A percentile compares a stretch with the other conserved stretches of the same genome.
Evolutionary conservation across 2,329 filamentous ascomycete species (phyloP).

Genomic region (Sporothrix pallida): DNA sequence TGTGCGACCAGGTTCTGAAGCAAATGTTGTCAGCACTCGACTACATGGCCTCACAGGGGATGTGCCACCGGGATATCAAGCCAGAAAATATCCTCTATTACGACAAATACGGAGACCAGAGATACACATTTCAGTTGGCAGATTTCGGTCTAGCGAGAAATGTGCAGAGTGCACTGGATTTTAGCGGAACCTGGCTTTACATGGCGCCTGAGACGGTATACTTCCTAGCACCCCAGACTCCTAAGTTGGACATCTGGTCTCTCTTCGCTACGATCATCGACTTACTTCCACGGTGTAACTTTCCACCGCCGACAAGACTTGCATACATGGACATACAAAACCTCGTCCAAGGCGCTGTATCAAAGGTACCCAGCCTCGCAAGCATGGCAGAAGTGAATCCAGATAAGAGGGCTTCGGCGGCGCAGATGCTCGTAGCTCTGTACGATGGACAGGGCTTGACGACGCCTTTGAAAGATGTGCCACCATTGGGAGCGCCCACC

Average conservation of each 20-base stretch:
- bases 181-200: not conserved
- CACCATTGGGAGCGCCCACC: not conserved
- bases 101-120: no score
- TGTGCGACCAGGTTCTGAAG: not conserved
- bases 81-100: constrained; percentile 10
- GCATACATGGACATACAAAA: no score
- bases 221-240: not conserved
- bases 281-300: not conserved
- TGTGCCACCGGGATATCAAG: constrained; percentile 13
- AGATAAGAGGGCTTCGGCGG: not conserved
- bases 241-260: constrained; percentile 23
- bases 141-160: not conserved
- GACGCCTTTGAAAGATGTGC: not conserved
- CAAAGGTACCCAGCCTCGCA: not conserved
- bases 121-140: constrained; percentile 4
- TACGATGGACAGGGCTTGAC: not conserved
- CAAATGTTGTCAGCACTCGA: constrained; percentile 5
- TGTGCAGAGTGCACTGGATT: no score
- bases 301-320: no score
- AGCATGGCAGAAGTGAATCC: not conserved
- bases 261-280: constrained; percentile 13
- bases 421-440: not conserved
- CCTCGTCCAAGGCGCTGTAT: not conserved
- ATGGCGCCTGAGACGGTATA: not conserved
- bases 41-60: not conserved